phyloP scores from a whole-genome alignment of 345 rosid species.

The Eucalyptus rudis region DNA sequence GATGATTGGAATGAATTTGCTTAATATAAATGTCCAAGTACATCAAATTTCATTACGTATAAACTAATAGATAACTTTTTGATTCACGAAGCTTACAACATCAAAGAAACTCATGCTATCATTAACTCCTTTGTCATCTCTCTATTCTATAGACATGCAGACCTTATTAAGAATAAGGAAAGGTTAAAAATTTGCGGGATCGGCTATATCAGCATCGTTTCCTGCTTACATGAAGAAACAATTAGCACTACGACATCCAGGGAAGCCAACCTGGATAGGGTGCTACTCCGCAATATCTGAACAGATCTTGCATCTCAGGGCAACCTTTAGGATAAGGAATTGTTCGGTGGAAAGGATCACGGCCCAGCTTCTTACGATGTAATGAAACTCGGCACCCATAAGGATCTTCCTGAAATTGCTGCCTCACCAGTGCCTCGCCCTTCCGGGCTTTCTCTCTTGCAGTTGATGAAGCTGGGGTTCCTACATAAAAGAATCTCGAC shows the following conservation, averaged over 20 bases:
- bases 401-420: slow-evolving; percentile 83
- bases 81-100: not conserved
- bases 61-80: not conserved
- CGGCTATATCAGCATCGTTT: not conserved
- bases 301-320: slow-evolving; percentile 72
- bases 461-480: slow-evolving; percentile 53
- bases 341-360: slow-evolving; percentile 89
- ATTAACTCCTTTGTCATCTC: not conserved
- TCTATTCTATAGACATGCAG: not conserved
- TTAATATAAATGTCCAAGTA: not conserved
- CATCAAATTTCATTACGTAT: not conserved
- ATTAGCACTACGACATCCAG: slow-evolving; percentile 22
- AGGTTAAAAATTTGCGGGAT: not conserved
- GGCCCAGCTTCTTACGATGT: slow-evolving; percentile 69
- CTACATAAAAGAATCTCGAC: slow-evolving; percentile 55
- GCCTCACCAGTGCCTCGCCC: slow-evolving; percentile 74
- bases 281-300: slow-evolving; percentile 64
- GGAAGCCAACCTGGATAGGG: slow-evolving; percentile 79
- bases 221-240: not conserved
- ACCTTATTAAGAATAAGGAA: not conserved
- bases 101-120: not conserved
- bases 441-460: slow-evolving; percentile 65
- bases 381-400: slow-evolving; percentile 78
- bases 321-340: slow-evolving; percentile 91
- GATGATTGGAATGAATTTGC: not conserved